These are phyloP conservation scores for Penicillium sp. DNA, from an alignment of 2,329 filamentous ascomycete genomes.

Conservation along the genomic window DNA sequence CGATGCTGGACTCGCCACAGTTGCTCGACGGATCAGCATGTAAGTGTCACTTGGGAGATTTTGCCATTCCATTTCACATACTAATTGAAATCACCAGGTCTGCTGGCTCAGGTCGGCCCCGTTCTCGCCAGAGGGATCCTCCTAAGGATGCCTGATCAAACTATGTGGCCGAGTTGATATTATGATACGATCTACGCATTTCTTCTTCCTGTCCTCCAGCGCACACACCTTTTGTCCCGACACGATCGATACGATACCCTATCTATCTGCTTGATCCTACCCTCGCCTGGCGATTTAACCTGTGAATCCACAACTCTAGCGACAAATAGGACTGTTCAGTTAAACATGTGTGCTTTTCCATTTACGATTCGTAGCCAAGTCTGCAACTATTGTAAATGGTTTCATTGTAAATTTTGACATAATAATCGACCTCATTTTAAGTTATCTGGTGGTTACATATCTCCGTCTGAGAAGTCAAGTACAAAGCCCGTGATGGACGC, in stretches of 20 bases:
- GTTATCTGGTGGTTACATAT: background rate
- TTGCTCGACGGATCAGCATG: constrained; percentile 94
- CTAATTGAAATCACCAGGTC: constrained; percentile 29
- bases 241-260: constrained; percentile 29
- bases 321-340: constrained; percentile 15
- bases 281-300: constrained; percentile 11
- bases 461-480: background rate
- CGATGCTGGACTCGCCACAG: constrained; percentile 78
- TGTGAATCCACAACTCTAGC: constrained; percentile 14
- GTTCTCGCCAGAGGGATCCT: constrained; percentile 33
- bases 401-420: background rate
- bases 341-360: constrained; percentile 8
- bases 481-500: constrained; percentile 7
- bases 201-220: constrained; percentile 24
- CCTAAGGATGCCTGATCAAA: constrained; percentile 27
- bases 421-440: background rate
- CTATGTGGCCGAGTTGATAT: constrained; percentile 22
- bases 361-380: constrained; percentile 1
- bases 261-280: constrained; percentile 24
- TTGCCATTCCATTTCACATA: background rate
- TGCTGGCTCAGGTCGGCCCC: constrained; percentile 36
- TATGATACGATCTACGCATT: constrained; percentile 29
- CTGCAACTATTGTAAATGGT: background rate
- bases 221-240: constrained; percentile 21
- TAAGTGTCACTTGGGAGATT: constrained; percentile 53